Percentiles rank a stretch among this genome's conserved stretches.
Evolutionary conservation across 768 basidiomycete genomes (phyloP).

Genomic region (Imleria badia): DNA sequence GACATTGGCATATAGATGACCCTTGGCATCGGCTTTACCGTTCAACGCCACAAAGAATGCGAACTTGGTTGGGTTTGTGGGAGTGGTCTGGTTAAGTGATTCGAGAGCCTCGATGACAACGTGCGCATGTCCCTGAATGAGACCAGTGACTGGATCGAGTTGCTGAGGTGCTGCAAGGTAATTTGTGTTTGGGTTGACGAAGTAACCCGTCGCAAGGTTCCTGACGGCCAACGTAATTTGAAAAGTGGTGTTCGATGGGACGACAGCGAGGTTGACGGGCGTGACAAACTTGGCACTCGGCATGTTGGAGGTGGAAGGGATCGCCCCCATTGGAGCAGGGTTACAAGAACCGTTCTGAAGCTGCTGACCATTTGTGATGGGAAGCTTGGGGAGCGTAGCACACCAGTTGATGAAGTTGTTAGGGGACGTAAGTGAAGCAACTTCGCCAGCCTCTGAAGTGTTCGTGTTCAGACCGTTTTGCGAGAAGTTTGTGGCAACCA

Average conservation of each 20-base stretch:
- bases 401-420: conserved; percentile 81
- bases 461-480: conserved; percentile 44
- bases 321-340: conserved; percentile 58
- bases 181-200: conserved; percentile 53
- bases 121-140: conserved; percentile 62
- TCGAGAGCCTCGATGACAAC: conserved; percentile 55
- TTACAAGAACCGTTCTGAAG: conserved; percentile 55
- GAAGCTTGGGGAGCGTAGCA: conserved; percentile 42
- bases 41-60: conserved; percentile 62
- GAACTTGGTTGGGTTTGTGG: conserved; percentile 50
- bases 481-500: conserved; percentile 57
- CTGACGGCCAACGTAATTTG: conserved; percentile 49
- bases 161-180: conserved; percentile 59
- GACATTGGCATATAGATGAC: conserved; percentile 47
- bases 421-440: conserved; percentile 56
- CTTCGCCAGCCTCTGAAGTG: conserved; percentile 42
- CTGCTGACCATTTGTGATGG: conserved; percentile 64
- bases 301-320: conserved; percentile 48
- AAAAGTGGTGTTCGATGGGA: conserved; percentile 50
- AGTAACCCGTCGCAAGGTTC: conserved; percentile 52
- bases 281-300: conserved; percentile 54
- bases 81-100: conserved; percentile 47
- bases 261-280: conserved; percentile 44
- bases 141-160: conserved; percentile 42
- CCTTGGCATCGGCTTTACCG: conserved; percentile 39